Evolutionary conservation across 1,284 basidiomycete genomes (phyloP).

Genomic region (Meripilus lineatus): DNA sequence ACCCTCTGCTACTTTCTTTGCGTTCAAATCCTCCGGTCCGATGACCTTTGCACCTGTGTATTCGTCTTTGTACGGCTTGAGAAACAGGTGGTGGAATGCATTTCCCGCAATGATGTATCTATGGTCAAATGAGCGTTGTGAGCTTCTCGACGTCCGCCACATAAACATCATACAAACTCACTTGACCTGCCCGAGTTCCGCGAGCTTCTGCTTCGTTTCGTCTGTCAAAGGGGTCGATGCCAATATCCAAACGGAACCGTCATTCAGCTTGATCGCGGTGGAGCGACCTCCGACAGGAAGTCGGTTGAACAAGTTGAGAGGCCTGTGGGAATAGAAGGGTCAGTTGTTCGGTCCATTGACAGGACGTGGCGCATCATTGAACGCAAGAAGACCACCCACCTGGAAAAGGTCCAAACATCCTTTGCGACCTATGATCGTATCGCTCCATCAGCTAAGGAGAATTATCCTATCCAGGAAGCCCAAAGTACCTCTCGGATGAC

Average conservation of each 20-base stretch:
- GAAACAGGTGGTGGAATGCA: slow-evolving; percentile 60
- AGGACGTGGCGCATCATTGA: background rate
- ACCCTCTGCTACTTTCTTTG: slow-evolving; percentile 33
- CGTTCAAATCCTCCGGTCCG: slow-evolving; percentile 55
- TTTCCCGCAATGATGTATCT: slow-evolving; percentile 69
- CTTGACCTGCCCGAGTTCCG: slow-evolving; percentile 77
- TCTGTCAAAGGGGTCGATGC: slow-evolving; percentile 79
- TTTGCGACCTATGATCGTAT: slow-evolving; percentile 43
- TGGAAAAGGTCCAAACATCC: slow-evolving; percentile 69
- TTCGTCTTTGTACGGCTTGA: slow-evolving; percentile 58
- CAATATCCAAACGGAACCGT: slow-evolving; percentile 80
- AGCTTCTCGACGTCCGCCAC: background rate
- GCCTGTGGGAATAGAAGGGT: slow-evolving; percentile 37
- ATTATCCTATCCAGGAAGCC: background rate
- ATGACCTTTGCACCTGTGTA: slow-evolving; percentile 78
- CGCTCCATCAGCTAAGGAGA: background rate
- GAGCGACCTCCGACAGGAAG: slow-evolving; percentile 78
- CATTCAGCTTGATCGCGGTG: slow-evolving; percentile 74
- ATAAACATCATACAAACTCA: slow-evolving; percentile 27
- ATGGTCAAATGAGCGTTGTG: background rate
- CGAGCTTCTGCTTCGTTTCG: slow-evolving; percentile 68
- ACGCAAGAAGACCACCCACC: slow-evolving; percentile 33
- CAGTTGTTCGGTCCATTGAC: background rate
- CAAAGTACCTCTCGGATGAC: slow-evolving; percentile 12
- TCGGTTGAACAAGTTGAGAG: slow-evolving; percentile 64